Evolutionary conservation across 2,329 filamentous ascomycete genomes (phyloP).

Genomic region (Apiospora kogelbergensis): DNA sequence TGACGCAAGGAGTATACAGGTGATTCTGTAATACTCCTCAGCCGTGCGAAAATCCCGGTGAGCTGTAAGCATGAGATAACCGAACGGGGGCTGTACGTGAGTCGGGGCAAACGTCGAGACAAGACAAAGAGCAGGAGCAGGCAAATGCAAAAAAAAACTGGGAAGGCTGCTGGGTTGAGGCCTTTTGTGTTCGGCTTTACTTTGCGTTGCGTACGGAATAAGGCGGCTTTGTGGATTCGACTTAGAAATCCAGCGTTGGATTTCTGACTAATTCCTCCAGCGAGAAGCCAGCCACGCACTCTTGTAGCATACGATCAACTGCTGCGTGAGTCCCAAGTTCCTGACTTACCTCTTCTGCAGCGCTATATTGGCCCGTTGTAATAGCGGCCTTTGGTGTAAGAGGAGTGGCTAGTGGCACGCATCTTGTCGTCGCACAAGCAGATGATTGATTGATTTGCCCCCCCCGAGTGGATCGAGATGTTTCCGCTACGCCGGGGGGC

Average conservation of each 20-base stretch:
- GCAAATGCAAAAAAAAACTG: not conserved
- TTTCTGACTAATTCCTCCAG: not conserved
- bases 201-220: not conserved
- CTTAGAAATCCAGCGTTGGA: not conserved
- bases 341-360: not conserved
- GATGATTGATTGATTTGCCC: not conserved
- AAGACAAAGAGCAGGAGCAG: not conserved
- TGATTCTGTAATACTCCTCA: conserved; percentile 61
- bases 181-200: conserved; percentile 6
- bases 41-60: conserved; percentile 48
- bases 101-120: not conserved
- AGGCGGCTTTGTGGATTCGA: conserved; percentile 7
- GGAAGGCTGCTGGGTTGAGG: not conserved
- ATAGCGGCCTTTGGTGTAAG: conserved; percentile 6
- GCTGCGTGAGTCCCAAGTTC: not conserved
- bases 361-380: not conserved
- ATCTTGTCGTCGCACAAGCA: not conserved
- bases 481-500: conserved; percentile 4
- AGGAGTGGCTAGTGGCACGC: not conserved
- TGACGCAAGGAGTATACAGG: conserved; percentile 68
- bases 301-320: not conserved
- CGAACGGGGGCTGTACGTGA: not conserved
- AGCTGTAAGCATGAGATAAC: conserved; percentile 35
- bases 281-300: not conserved
- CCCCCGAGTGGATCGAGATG: not conserved